phyloP scores from a whole-genome alignment of 2,329 filamentous ascomycete genomes.

The Colletotrichum salicis region DNA sequence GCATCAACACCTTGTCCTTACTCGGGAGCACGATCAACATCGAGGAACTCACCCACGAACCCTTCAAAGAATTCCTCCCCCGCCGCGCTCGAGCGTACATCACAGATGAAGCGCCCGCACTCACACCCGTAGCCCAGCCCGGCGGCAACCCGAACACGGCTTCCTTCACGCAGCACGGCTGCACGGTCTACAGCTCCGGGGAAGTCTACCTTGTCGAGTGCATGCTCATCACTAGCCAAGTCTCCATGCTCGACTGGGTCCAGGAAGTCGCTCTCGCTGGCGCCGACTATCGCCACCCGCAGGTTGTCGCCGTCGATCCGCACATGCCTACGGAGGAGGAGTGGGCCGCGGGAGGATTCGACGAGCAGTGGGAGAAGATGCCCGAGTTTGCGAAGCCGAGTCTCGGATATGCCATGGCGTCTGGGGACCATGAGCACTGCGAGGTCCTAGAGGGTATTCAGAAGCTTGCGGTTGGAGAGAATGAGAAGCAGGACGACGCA shows the following conservation, averaged over 20 bases:
- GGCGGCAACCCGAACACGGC: conserved; percentile 55
- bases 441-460: neutral
- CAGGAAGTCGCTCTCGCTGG: conserved; percentile 59
- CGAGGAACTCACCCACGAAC: conserved; percentile 52
- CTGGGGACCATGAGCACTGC: conserved; percentile 4
- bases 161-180: conserved; percentile 62
- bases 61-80: conserved; percentile 60
- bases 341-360: conserved; percentile 33
- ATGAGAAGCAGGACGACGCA: neutral
- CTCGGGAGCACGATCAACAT: conserved; percentile 58
- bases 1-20: conserved; percentile 60
- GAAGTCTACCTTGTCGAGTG: conserved; percentile 68
- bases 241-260: conserved; percentile 69
- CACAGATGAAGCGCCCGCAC: conserved; percentile 60
- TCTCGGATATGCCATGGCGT: conserved; percentile 33
- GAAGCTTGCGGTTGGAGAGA: neutral
- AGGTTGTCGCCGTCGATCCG: conserved; percentile 44
- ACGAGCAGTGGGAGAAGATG: conserved; percentile 45
- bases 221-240: conserved; percentile 67
- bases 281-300: conserved; percentile 52
- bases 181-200: conserved; percentile 76
- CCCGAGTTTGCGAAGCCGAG: conserved; percentile 44
- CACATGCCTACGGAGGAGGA: conserved; percentile 19
- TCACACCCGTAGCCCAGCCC: conserved; percentile 58
- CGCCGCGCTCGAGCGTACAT: conserved; percentile 72